Evolutionary conservation across 2,329 filamentous ascomycete species (phyloP).

Genomic region (Calonectria henricotiae): DNA sequence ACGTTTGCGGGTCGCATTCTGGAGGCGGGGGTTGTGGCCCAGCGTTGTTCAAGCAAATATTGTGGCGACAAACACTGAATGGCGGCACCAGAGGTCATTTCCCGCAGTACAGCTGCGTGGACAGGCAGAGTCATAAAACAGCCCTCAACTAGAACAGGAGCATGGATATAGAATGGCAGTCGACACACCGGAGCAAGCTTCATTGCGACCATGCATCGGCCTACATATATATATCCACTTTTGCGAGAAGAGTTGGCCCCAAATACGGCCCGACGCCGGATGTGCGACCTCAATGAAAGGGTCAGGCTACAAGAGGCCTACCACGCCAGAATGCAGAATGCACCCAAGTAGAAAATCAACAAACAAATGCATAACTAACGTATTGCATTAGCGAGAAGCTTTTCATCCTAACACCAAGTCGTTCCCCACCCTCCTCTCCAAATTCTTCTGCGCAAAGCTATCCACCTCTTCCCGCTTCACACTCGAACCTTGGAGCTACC

Average conservation of each 20-base stretch:
- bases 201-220: neutral
- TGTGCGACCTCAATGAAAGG: neutral
- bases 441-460: neutral
- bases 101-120: neutral
- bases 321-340: neutral
- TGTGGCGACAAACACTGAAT: neutral
- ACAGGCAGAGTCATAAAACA: neutral
- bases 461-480: neutral
- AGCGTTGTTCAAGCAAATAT: neutral
- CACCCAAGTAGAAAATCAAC: neutral
- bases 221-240: neutral
- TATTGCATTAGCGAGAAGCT: neutral
- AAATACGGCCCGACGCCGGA: slow-evolving; percentile 14
- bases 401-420: too few species aligned
- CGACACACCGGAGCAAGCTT: neutral
- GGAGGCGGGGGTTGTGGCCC: neutral
- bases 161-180: neutral
- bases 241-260: neutral
- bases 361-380: slow-evolving; percentile 6
- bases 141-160: neutral
- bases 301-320: slow-evolving; percentile 8
- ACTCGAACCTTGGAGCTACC: neutral
- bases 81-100: neutral
- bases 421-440: too few species aligned
- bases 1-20: neutral